Base-by-base conservation (phyloP, 768 basidiomycete species). In the Daedaleopsis sinensis region DNA sequence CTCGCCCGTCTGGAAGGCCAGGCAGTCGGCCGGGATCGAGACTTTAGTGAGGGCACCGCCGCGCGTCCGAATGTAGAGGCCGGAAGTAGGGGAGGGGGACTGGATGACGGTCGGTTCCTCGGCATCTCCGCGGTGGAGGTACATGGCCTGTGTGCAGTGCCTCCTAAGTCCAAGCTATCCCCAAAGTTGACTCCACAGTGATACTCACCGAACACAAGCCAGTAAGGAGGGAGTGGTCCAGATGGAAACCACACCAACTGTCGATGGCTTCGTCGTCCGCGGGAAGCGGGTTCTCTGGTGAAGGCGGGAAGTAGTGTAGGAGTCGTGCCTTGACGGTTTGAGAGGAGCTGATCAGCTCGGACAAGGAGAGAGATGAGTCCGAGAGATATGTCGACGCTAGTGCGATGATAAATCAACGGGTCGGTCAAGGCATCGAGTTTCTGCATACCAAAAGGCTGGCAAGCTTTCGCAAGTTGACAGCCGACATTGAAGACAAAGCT, bases 1-100 rank as follows among this genome's bases (percentile, higher is more conserved):
- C 76, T 99, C 95, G 7, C 97, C 97, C 0, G 95, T 98, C 73
- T 99, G 97, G 74, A 99, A 98, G 3, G 96, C 96, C 54, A 96
- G 76, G 69, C 89, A 93, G 70, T 92, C 85, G 18, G 77, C 69
- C 5, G 97, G 96, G 64, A 99, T 97, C 1, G 86, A 81, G 18
- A 96, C 93, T 72, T 93, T 95, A 15, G 85, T 86, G 27, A 96
- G 73, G 23, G 85, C 78, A 2, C 91, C 89, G 3, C 89, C 88
- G 37, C 96, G 85, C 21, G 91, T 94, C 49, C 87, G 87, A 67
- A 99, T 97, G 76, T 95, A 97, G 16, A 99, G 81, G 0, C 97
- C 97, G 3, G 95, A 92, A 2, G 82, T 75, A 0, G 88, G 78
- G 0, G 89, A 90, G 8, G 95, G 94, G 2, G 89, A 78, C 7